Evolutionary conservation across 2,329 filamentous ascomycete species (phyloP).

Genomic region (Epichloe coenophiala): DNA sequence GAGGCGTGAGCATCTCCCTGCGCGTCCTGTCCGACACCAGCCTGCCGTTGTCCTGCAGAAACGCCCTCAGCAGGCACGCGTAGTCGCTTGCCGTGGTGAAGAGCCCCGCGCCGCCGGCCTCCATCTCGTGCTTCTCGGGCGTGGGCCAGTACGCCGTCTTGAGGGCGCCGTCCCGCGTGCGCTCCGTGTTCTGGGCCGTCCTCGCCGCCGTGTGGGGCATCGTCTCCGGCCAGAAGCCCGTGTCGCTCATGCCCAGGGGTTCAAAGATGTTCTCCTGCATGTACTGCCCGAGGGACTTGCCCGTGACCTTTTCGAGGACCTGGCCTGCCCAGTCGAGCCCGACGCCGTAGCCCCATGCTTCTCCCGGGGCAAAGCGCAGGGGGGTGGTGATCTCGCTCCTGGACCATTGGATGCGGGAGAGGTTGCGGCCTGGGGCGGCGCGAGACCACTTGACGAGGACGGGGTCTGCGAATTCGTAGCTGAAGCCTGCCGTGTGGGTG

Average conservation of each 20-base stretch:
- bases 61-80: constrained; percentile 18
- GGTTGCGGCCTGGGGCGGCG: constrained; percentile 17
- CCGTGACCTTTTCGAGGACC: constrained; percentile 27
- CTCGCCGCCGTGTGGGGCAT: constrained; percentile 14
- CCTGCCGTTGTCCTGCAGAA: constrained; percentile 16
- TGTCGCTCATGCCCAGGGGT: constrained; percentile 22
- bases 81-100: constrained; percentile 29
- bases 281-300: constrained; percentile 23
- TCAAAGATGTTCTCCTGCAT: constrained; percentile 23
- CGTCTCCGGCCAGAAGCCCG: constrained; percentile 22
- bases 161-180: constrained; percentile 11
- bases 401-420: constrained; percentile 18
- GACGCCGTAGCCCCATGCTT: constrained; percentile 35
- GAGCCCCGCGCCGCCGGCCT: constrained; percentile 30
- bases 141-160: constrained; percentile 7
- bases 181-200: constrained; percentile 10
- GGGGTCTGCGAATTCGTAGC: constrained; percentile 28
- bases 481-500: constrained; percentile 34
- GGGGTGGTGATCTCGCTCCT: constrained; percentile 28
- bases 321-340: constrained; percentile 33
- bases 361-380: constrained; percentile 31
- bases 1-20: constrained; percentile 25
- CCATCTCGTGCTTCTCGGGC: constrained; percentile 19
- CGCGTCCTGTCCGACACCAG: constrained; percentile 18
- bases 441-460: constrained; percentile 26